Base-by-base conservation (phyloP, 2,329 filamentous ascomycete species). In the Dactylellina cionopaga region DNA sequence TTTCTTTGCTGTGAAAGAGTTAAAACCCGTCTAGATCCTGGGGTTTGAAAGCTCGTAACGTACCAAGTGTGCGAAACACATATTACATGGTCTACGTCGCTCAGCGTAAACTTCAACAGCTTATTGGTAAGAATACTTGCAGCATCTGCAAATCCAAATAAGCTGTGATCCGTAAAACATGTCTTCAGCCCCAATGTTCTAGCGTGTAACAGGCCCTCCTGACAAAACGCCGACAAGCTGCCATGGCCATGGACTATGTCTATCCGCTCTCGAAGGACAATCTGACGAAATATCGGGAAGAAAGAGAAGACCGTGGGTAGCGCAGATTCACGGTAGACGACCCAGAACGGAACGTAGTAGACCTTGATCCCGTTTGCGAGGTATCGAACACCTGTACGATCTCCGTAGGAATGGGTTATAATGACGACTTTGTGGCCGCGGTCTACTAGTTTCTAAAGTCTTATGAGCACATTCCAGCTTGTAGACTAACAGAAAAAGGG, bases 251-350 rank as follows among this genome's bases (percentile, higher is more conserved):
- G 95, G 0, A 99, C 93, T 77, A 99, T 99, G 80, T 98, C 90
- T 76, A 99, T 97, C 72, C 89, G 87, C 81, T 99, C 95, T 46
- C 95, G 89, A 73, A 99, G 90, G 74, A 97, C 87, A 77, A 99
- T 98, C 77, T 98, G 96, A 65, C 95, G 89, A 78, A 99, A 93
- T n/a, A 97, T 88, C 7, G 96, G 95, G 77, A 99, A 99, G 83
- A 96, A 97, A 27, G 94, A 97, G 83, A 98, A 98, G 78, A 99
- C 92, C 3, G 96, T 98, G 0, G 95, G 95, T 78, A 99, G 94
- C 10, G 92, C 96, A 3, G 92, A 88, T 75, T 92, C 90, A 76
- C 96, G 92, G 81, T 97, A 98, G 77, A 99, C 93, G 80, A 98
- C 89, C 79, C 96, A 87, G 80, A 98, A 98, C 2, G 95, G 96